phyloP scores from a whole-genome alignment of 805 yeast genomes.

The Starmerella bombicola region DNA sequence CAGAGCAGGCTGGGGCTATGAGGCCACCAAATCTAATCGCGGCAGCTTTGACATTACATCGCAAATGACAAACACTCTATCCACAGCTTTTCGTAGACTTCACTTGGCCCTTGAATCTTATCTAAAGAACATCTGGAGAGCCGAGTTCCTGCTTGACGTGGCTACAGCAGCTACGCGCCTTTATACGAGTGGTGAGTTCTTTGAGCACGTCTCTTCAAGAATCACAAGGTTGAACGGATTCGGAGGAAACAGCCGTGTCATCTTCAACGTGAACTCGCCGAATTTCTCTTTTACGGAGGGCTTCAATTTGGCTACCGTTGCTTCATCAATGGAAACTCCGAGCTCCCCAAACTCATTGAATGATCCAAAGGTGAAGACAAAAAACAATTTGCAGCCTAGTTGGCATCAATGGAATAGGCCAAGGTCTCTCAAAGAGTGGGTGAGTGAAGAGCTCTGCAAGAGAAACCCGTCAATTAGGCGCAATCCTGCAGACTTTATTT shows the following conservation, averaged over 20 bases:
- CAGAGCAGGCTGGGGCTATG: background rate
- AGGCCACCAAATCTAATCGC: background rate
- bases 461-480: background rate
- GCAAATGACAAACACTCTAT: background rate
- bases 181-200: conserved; percentile 7
- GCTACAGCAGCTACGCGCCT: background rate
- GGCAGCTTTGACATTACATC: background rate
- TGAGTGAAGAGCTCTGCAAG: background rate
- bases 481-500: conserved; percentile 5
- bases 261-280: background rate
- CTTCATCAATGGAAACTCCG: background rate
- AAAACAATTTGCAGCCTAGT: background rate
- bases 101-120: conserved; percentile 4
- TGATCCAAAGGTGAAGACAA: too few species aligned
- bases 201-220: background rate
- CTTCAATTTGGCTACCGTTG: background rate
- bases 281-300: background rate
- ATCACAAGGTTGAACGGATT: background rate
- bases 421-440: conserved; percentile 4
- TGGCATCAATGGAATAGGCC: background rate
- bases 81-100: conserved; percentile 1
- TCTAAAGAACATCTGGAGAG: conserved; percentile 2
- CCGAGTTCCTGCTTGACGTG: conserved; percentile 8
- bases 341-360: too few species aligned
- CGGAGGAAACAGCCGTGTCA: background rate